Evolutionary conservation across 169 alveolate species (phyloP).

Genomic region (Plasmodium relictum): DNA sequence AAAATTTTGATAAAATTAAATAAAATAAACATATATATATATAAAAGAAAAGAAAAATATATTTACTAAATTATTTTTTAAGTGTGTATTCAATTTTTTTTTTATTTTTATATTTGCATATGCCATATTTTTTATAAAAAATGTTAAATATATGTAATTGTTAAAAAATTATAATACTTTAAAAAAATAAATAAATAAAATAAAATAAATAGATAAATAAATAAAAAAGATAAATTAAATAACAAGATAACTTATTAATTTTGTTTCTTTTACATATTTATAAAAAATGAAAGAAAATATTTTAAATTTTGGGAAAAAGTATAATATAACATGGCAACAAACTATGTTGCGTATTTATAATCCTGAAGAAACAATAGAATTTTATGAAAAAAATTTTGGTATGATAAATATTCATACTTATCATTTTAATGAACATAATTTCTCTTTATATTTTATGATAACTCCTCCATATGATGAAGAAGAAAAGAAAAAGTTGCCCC

Average conservation of each 20-base stretch:
- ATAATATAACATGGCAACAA: constrained; percentile 80
- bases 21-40: too few relatives aligned
- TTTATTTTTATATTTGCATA: too few relatives aligned
- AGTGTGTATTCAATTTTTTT: neutral
- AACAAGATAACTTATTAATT: too few relatives aligned
- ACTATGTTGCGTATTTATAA: constrained; percentile 88
- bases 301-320: constrained; percentile 34
- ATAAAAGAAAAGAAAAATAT: neutral
- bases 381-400: constrained; percentile 85
- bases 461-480: constrained; percentile 82
- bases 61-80: neutral
- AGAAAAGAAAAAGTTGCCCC: constrained; percentile 69
- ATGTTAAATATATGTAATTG: too few relatives aligned
- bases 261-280: neutral
- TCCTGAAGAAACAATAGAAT: constrained; percentile 84
- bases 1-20: too few relatives aligned
- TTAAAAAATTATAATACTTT: too few relatives aligned
- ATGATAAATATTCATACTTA: constrained; percentile 82
- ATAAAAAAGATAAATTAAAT: neutral
- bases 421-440: constrained; percentile 79
- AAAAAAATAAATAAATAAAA: too few relatives aligned
- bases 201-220: neutral
- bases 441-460: constrained; percentile 86
- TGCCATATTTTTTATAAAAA: too few relatives aligned
- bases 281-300: constrained; percentile 9